phyloP scores from a whole-genome alignment of 2,329 filamentous ascomycete species.

The Aspergillus arachidicola region DNA sequence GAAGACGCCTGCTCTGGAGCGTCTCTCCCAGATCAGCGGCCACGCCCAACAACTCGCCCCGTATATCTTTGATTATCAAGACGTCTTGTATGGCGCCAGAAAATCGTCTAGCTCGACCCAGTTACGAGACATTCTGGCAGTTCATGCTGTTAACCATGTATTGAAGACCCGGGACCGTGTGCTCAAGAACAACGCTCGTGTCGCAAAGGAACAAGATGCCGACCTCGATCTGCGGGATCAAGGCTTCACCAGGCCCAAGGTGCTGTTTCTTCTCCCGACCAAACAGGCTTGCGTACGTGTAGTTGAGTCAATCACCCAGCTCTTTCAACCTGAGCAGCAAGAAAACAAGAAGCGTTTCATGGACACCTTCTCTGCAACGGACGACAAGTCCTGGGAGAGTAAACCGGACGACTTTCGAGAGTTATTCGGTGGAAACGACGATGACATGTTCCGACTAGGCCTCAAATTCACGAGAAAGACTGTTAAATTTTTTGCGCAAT shows the following conservation, averaged over 20 bases:
- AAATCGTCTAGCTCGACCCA: slow-evolving; percentile 68
- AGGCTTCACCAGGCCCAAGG: slow-evolving; percentile 92
- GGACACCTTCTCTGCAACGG: slow-evolving; percentile 73
- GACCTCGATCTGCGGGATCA: slow-evolving; percentile 84
- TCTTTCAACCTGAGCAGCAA: slow-evolving; percentile 84
- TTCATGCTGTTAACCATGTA: slow-evolving; percentile 89
- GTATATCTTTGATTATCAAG: slow-evolving; percentile 78
- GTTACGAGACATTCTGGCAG: slow-evolving; percentile 71
- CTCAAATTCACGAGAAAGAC: slow-evolving; percentile 96
- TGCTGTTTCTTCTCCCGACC: slow-evolving; percentile 87
- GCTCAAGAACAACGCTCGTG: slow-evolving; percentile 85
- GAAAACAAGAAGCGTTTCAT: slow-evolving; percentile 94
- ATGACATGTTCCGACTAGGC: slow-evolving; percentile 96
- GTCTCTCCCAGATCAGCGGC: slow-evolving; percentile 60
- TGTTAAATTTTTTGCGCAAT: slow-evolving; percentile 90
- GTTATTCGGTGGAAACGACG: slow-evolving; percentile 91
- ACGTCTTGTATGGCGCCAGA: slow-evolving; percentile 75
- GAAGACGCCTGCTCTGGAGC: slow-evolving; percentile 55
- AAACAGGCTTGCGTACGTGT: slow-evolving; percentile 80
- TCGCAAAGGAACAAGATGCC: slow-evolving; percentile 67
- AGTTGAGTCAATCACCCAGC: slow-evolving; percentile 72
- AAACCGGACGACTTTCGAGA: slow-evolving; percentile 86
- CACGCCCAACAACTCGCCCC: slow-evolving; percentile 69
- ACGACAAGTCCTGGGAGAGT: slow-evolving; percentile 69
- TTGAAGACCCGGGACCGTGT: slow-evolving; percentile 91